Base-by-base conservation (phyloP, 805 yeast species). In the Metschnikowia anglica region DNA sequence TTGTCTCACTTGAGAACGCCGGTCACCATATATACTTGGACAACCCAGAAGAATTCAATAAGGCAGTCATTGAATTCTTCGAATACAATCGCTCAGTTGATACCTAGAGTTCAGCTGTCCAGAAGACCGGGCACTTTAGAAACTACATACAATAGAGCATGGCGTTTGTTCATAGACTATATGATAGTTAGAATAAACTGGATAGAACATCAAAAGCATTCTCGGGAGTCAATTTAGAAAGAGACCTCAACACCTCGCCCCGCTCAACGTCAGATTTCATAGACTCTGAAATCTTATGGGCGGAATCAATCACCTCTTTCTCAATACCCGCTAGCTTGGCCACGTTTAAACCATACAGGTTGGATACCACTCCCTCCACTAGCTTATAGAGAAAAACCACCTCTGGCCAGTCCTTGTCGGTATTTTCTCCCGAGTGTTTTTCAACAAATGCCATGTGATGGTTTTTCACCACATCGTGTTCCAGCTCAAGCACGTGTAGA, bases 271-370 rank as follows among this genome's bases (percentile, higher is more conserved):
- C 51, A 3, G 44, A 34, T 48, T 60, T 65, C 54, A 66, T 47
- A 23, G 48, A 48, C 37, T 62, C 63, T 9, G 81, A 69, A 13
- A 67, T 57, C 15, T 41, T 37, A 35, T 51, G 63, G 0, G 88
- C 88, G 3, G 58, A 53, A 1, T 63, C 59, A 4, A 81, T 67
- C 5, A 83, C 65, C 1, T 54, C 57, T 3, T 53, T 55, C 0
- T 82, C 79, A 1, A 89, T 62, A 0, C 79, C 78, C 0, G 96
- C 93, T 44, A 88, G 55, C 46, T 79, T 74, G 0, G 96, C 97
- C 28, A 88, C 95, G 56, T 89, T 87, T 26, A 90, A 67, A 1
- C 97, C 97, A 60, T 83, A 88, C 42, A 90, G 85, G 41, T 81
- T 75, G 31, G 76, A 61, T 16, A 68, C 64, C 8, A 66, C 71